Percentiles rank a stretch among this genome's conserved stretches.
phyloP scores from a whole-genome alignment of 441 rosid species.

The Omphalea diandra region DNA sequence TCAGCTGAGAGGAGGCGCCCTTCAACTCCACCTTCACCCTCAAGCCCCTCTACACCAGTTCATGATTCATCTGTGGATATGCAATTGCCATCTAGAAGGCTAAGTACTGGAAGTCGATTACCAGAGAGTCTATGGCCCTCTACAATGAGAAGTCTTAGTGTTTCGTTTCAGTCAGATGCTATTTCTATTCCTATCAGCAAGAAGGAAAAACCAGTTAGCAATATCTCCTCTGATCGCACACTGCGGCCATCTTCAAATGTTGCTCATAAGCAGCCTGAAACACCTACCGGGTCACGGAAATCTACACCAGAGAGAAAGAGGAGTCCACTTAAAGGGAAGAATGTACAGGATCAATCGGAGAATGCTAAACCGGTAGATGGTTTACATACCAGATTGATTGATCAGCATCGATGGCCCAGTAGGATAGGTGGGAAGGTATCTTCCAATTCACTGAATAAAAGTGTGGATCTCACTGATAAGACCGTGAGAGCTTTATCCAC shows the following conservation, averaged over 20 bases:
- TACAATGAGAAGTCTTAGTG: slow-evolving; percentile 97
- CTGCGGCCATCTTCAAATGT: slow-evolving; percentile 83
- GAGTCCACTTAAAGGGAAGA: slow-evolving; percentile 83
- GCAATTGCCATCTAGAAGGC: slow-evolving; percentile 57
- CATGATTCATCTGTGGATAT: slow-evolving; percentile 54
- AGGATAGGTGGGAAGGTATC: slow-evolving; percentile 62
- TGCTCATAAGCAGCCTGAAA: slow-evolving; percentile 61
- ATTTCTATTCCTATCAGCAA: slow-evolving; percentile 78
- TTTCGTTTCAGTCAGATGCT: slow-evolving; percentile 88
- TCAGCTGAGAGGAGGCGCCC: slow-evolving; percentile 93
- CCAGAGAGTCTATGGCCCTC: slow-evolving; percentile 99
- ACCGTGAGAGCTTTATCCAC: slow-evolving; percentile 37
- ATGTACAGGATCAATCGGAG: slow-evolving; percentile 76
- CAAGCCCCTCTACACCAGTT: slow-evolving; percentile 69
- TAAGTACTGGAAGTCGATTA: slow-evolving; percentile 53
- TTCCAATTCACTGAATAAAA: slow-evolving; percentile 49
- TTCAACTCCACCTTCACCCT: slow-evolving; percentile 66
- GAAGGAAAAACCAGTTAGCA: slow-evolving; percentile 74
- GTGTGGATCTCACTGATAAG: slow-evolving; percentile 65
- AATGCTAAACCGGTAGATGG: slow-evolving; percentile 85
- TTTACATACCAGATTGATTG: slow-evolving; percentile 65
- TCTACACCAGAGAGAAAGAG: slow-evolving; percentile 75
- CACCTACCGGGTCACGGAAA: slow-evolving; percentile 53
- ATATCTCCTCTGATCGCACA: slow-evolving; percentile 61
- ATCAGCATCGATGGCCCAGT: slow-evolving; percentile 94